Evolutionary conservation across 345 rosid genomes (phyloP).

Genomic region (Ceriops decandra): DNA sequence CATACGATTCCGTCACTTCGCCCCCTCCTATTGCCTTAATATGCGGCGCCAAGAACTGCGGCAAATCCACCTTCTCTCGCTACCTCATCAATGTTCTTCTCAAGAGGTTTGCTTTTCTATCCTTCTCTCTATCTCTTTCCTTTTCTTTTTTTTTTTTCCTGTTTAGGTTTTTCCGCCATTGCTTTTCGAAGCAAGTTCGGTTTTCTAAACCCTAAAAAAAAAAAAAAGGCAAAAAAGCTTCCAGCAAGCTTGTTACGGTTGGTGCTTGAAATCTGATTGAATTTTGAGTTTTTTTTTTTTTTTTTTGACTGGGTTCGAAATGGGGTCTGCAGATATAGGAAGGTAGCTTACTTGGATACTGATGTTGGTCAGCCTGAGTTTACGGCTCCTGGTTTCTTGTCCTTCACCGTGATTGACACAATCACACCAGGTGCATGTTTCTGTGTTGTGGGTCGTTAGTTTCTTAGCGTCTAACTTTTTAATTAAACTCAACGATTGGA

Average conservation of each 20-base stretch:
- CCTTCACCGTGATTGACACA: conserved; percentile 69
- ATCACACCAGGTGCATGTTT: conserved; percentile 49
- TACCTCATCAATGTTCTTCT: conserved; percentile 70
- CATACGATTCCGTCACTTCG: conserved; percentile 39
- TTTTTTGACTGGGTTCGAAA: neutral
- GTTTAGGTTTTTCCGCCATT: too few relatives aligned
- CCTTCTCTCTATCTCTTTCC: neutral
- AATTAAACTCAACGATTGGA: neutral
- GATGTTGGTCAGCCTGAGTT: conserved; percentile 98
- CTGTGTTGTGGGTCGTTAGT: neutral
- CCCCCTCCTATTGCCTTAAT: conserved; percentile 48
- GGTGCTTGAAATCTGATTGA: neutral
- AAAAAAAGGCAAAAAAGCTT: too few relatives aligned
- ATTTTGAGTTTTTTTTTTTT: neutral
- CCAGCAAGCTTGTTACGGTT: neutral
- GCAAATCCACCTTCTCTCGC: conserved; percentile 89
- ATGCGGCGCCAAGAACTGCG: conserved; percentile 83
- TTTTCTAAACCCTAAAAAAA: too few relatives aligned
- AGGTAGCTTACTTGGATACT: conserved; percentile 81
- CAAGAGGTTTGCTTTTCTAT: conserved; percentile 38
- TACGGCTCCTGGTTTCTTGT: conserved; percentile 80
- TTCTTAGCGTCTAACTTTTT: neutral
- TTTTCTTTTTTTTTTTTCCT: too few relatives aligned
- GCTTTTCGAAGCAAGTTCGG: too few relatives aligned
- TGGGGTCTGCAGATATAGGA: conserved; percentile 54